These are phyloP conservation scores for Suillus placidus DNA, from an alignment of 768 basidiomycete genomes.

Conservation along the genomic window DNA sequence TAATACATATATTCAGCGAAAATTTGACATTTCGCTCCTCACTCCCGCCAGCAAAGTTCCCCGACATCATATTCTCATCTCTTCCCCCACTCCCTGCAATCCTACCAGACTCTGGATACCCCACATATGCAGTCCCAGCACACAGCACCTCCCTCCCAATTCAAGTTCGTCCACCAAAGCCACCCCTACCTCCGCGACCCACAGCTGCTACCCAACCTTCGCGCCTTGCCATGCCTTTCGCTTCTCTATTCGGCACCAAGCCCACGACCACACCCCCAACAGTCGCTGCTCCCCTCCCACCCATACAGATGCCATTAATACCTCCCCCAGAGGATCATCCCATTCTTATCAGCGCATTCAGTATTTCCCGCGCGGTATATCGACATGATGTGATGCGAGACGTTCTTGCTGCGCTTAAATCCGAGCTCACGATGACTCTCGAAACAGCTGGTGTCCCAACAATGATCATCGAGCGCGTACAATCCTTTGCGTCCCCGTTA, in stretches of 20 bases:
- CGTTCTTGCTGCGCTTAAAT: constrained; percentile 54
- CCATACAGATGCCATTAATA: constrained; percentile 24
- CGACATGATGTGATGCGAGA: constrained; percentile 55
- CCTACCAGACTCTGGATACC: constrained; percentile 45
- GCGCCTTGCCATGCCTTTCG: constrained; percentile 73
- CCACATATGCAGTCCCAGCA: constrained; percentile 47
- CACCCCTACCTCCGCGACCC: constrained; percentile 45
- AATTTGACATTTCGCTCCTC: constrained; percentile 48
- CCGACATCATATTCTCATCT: constrained; percentile 41
- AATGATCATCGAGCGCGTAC: constrained; percentile 67
- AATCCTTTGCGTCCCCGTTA: constrained; percentile 54
- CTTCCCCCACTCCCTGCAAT: constrained; percentile 58
- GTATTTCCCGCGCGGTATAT: constrained; percentile 55
- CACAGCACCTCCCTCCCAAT: constrained; percentile 38
- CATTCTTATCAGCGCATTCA: constrained; percentile 57
- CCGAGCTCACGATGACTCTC: constrained; percentile 56
- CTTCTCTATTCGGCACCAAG: constrained; percentile 69
- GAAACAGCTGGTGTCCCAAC: constrained; percentile 38
- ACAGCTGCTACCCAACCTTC: constrained; percentile 34
- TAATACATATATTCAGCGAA: constrained; percentile 32
- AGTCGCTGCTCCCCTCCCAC: constrained; percentile 33
- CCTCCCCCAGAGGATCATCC: constrained; percentile 36
- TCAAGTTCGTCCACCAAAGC: constrained; percentile 48
- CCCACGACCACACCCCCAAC: constrained; percentile 33
- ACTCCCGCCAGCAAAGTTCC: constrained; percentile 41